phyloP scores from a whole-genome alignment of 306 rosid genomes.

The Lathyrus oleraceus region DNA sequence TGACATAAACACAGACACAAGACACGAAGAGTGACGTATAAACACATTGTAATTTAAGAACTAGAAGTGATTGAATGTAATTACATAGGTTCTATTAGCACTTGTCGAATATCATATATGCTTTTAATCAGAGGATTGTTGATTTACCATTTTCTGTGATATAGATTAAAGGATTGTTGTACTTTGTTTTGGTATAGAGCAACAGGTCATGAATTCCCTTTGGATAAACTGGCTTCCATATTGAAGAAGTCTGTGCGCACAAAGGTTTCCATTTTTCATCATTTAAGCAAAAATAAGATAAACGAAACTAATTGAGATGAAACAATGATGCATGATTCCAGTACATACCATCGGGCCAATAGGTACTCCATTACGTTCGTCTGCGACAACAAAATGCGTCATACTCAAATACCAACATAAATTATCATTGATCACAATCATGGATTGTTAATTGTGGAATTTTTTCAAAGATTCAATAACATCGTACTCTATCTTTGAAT shows the following conservation, averaged over 20 bases:
- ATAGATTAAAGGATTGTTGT: conserved; percentile 34
- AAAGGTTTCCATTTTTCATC: neutral
- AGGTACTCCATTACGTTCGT: conserved; percentile 33
- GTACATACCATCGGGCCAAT: conserved; percentile 37
- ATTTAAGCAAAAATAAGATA: neutral
- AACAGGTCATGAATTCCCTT: conserved; percentile 43
- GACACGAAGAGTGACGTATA: neutral
- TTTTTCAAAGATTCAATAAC: neutral
- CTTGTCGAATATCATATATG: neutral
- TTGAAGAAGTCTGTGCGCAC: conserved; percentile 46
- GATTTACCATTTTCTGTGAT: conserved; percentile 33
- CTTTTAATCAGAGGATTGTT: neutral
- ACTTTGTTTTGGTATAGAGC: conserved; percentile 34
- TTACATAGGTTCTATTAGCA: neutral
- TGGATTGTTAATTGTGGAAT: neutral
- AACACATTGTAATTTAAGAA: neutral
- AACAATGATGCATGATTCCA: neutral
- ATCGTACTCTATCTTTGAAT: neutral
- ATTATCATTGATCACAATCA: neutral
- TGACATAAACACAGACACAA: no score
- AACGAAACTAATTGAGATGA: neutral
- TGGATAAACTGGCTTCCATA: conserved; percentile 50
- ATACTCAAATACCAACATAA: neutral
- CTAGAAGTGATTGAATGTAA: neutral
- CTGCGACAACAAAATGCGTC: conserved; percentile 27